A percentile compares a stretch with the other conserved stretches of the same genome.
These are phyloP conservation scores for Dactylella cylindrospora DNA, from an alignment of 2,329 filamentous ascomycete genomes.

Conservation along the genomic window DNA sequence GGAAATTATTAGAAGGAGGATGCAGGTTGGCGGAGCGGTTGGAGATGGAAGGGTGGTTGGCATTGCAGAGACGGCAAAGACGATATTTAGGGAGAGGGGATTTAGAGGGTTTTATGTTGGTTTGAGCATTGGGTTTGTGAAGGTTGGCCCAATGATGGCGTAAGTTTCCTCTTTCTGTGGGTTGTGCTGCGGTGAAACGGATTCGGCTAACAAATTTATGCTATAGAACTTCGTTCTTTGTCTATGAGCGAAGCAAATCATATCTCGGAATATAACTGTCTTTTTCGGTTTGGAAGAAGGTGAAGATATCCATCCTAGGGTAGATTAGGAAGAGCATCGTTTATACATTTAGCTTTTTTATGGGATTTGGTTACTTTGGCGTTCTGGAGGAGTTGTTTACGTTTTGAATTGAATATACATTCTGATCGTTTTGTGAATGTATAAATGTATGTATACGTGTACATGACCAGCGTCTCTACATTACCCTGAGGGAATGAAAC, in stretches of 20 bases:
- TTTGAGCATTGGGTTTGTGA: constrained; percentile 89
- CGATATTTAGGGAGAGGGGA: constrained; percentile 75
- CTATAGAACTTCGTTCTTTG: constrained; percentile 62
- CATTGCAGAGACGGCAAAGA: constrained; percentile 73
- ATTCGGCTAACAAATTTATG: constrained; percentile 20
- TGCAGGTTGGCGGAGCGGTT: constrained; percentile 95
- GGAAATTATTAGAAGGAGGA: constrained; percentile 85
- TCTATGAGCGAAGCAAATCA: constrained; percentile 67
- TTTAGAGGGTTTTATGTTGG: constrained; percentile 86
- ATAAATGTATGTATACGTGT: background rate
- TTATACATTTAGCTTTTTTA: too few relatives aligned
- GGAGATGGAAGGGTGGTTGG: constrained; percentile 79
- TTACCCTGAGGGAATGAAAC: too few relatives aligned
- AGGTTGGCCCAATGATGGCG: constrained; percentile 86
- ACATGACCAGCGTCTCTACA: background rate
- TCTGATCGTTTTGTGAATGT: background rate
- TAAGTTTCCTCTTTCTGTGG: constrained; percentile 39
- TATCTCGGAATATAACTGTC: constrained; percentile 56
- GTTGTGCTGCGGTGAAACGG: background rate
- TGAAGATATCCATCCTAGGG: too few relatives aligned
- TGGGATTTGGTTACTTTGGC: background rate
- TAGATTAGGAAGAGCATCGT: too few relatives aligned
- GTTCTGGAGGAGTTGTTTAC: background rate
- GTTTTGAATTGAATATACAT: background rate
- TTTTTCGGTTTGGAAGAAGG: too few relatives aligned